A percentile compares a stretch with the other conserved stretches of the same genome.
Conservation (phyloP, 495 filamentous ascomycete genomes). For the Daldinia grandis region DNA sequence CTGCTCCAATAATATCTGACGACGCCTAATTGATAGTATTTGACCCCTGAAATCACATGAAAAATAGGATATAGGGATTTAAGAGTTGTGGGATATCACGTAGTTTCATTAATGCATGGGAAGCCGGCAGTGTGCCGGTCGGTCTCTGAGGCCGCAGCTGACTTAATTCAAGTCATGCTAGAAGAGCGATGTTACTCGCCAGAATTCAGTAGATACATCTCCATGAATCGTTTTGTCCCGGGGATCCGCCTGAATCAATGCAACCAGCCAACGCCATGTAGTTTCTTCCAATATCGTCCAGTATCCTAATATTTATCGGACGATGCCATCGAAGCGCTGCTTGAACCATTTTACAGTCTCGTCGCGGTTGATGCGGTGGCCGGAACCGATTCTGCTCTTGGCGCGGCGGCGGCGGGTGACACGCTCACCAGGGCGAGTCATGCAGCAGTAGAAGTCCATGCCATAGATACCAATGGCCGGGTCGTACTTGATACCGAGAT, state of each 20-base stretch:
- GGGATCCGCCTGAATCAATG: slow-evolving; percentile 44
- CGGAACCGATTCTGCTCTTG: slow-evolving; percentile 84
- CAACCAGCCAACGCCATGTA: slow-evolving; percentile 48
- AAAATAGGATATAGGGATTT: neutral
- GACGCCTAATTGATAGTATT: neutral
- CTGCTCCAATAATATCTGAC: neutral
- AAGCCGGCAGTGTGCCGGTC: slow-evolving; percentile 70
- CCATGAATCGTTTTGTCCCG: slow-evolving; percentile 53
- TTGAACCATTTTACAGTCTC: slow-evolving; percentile 99
- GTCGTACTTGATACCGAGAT: slow-evolving; percentile 99
- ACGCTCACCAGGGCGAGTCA: slow-evolving; percentile 97
- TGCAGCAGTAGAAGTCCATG: slow-evolving; percentile 99
- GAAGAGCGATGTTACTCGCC: slow-evolving; percentile 50
- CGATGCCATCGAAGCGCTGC: slow-evolving; percentile 97
- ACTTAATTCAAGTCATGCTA: slow-evolving; percentile 57
- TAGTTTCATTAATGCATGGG: slow-evolving; percentile 38
- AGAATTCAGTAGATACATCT: slow-evolving; percentile 53
- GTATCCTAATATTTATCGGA: slow-evolving; percentile 71
- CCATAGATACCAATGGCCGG: slow-evolving; percentile 99
- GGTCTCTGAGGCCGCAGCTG: slow-evolving; percentile 70
- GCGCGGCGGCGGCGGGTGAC: slow-evolving; percentile 92
- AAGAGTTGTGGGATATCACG: neutral
- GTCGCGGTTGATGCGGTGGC: slow-evolving; percentile 88
- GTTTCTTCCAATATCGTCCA: slow-evolving; percentile 34
- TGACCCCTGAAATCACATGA: neutral